Base-by-base conservation (phyloP, 2,329 filamentous ascomycete species). In the Byssothecium circinans region DNA sequence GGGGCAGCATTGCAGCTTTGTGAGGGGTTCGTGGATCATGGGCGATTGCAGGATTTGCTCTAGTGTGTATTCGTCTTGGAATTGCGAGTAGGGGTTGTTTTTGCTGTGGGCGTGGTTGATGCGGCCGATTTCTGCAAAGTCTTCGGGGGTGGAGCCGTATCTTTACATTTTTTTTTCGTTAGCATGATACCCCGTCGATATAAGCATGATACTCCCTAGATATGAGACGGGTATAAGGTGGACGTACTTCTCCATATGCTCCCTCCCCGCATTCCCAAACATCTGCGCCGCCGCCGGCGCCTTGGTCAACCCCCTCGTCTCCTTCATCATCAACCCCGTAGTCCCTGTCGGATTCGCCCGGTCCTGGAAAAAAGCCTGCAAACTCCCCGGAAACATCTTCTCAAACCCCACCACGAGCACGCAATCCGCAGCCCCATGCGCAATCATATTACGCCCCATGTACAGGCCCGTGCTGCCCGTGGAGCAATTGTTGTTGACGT, bases 401-500 rank as follows among this genome's bases (percentile, higher is more conserved):
- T 97, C 94, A 63, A 97, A 97, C 3, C 92, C 94, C 17, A 97
- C 84, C 1, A 97, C 91, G 51, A 97, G 77, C 17, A 96, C 84
- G 68, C 90, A 95, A 72, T 96, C 89, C 1, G 90, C 88, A 12
- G 83, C 88, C 27, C 91, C 91, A 60, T 88, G 81, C 6, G 84
- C 80, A 61, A 96, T 85, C 69, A 95, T 80, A 43, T 86, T 89
- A 27, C 91, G 80, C 2, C 82, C 94, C 81, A 97, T 87, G 67
- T 86, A 85, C 48, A 97, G 77, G 8, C 92, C 94, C 0, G 92
- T 96, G 4, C 87, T 91, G n/a, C 92, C 94, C 0, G 92, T 97
- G 3, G 89, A 89, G 80, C 92, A 97, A 78, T 96, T 96, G 81
- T 97, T 97, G 82, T 96, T 97, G 67, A 96, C 90, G 67, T 97